Conservation (phyloP, 805 yeast species). For the Pichia ethanolica region DNA sequence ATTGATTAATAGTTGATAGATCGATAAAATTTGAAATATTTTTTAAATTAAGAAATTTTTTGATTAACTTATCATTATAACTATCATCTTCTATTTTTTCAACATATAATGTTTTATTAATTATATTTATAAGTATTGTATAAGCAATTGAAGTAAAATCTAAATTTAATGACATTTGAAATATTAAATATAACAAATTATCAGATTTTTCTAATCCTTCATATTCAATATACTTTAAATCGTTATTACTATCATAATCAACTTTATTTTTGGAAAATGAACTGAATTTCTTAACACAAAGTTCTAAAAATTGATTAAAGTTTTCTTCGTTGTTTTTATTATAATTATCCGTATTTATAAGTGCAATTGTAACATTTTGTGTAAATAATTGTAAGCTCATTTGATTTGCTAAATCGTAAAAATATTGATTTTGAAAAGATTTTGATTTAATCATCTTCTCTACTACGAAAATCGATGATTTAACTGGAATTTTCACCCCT, state of each 20-base stretch:
- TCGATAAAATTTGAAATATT: conserved; percentile 8
- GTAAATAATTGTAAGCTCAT: background rate
- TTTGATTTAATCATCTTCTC: background rate
- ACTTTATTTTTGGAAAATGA: background rate
- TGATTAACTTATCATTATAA: background rate
- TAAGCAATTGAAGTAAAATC: background rate
- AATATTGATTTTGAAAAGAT: background rate
- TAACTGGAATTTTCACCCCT: too few relatives aligned
- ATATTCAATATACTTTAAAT: background rate
- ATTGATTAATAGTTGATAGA: conserved; percentile 10
- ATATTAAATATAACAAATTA: background rate
- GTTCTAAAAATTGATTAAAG: background rate
- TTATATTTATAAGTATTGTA: background rate
- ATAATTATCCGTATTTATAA: too few relatives aligned
- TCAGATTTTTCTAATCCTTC: background rate
- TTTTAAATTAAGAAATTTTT: background rate
- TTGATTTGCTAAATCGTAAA: background rate
- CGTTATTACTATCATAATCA: background rate
- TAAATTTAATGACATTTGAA: background rate
- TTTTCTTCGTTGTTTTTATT: background rate
- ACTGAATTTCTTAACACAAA: background rate
- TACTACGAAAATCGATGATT: background rate
- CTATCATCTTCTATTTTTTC: background rate
- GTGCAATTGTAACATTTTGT: conserved; percentile 1
- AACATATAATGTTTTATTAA: background rate